Evolutionary conservation across 2,329 filamentous ascomycete genomes (phyloP), one percentile per base, ranked within the genome.

Genomic region (Pseudogymnoascus sp.): DNA sequence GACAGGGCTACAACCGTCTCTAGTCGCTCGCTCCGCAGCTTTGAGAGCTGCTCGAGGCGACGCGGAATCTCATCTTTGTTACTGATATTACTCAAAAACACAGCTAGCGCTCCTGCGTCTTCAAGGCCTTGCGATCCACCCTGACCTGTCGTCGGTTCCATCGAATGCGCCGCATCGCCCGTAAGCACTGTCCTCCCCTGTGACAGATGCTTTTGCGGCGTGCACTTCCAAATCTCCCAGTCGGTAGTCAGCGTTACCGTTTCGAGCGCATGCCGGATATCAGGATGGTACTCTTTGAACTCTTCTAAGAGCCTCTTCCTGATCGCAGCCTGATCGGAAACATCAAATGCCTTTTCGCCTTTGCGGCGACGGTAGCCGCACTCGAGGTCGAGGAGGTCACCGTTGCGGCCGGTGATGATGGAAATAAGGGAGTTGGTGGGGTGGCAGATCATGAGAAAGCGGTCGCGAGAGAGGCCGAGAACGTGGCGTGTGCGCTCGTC

Each of bases 81-180:
- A 9, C 43, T 11, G 8, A 50, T 50, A 30, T 50, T 50, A 30
- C 43, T 50, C 43, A 50, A 30, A 50, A 50, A 50, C 2, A 64
- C 65, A 14, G 71, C 70, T 15, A 75, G 64, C 4, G 71, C 70
- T 11, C 70, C 67, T 2, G 69, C 72, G 63, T 75, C 74, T 64
- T 75, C 72, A 43, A 75, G 68, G 2, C 69, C 68, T 61, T 72
- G 71, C 5, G 71, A 71, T 6, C 69, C 73, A 7, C 73, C 73
- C 60, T 71, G 70, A 1, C 69, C 70, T 2, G 71, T 70, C 1
- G 72, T 70, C 0, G 73, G 72, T 3, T 73, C 67, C 58, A 73
- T 72, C 28, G 71, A 66, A 65, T 75, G 73, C n/a, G 73, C 73
- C 9, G 72, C 69, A 62, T 75, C 72, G 6, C 74, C 74, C 37